Conservation (phyloP, 495 filamentous ascomycete species). For the Neurospora sp. region DNA sequence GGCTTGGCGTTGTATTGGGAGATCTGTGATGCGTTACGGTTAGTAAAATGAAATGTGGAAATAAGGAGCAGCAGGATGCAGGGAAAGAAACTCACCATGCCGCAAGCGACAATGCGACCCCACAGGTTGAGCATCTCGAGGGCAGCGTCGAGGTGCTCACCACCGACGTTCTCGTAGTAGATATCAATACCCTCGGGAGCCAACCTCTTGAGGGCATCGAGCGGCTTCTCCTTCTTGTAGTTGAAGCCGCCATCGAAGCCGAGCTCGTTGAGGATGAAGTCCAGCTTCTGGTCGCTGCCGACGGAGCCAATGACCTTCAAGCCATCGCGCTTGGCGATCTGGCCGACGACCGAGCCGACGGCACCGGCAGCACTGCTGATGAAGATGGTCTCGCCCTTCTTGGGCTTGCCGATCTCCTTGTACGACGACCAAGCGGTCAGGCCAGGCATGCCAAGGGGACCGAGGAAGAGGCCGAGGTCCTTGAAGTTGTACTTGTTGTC, state of each 20-base stretch:
- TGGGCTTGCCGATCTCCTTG: conserved; percentile 74
- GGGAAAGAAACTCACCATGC: conserved; percentile 27
- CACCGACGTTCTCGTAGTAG: conserved; percentile 93
- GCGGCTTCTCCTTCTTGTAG: conserved; percentile 54
- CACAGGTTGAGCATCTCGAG: conserved; percentile 56
- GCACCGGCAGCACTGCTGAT: conserved; percentile 74
- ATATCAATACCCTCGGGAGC: conserved; percentile 84
- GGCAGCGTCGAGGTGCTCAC: conserved; percentile 74
- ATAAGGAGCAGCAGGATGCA: not conserved
- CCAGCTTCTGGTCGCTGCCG: conserved; percentile 57
- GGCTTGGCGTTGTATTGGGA: conserved; percentile 64
- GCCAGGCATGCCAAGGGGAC: conserved; percentile 80
- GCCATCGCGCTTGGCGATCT: conserved; percentile 80
- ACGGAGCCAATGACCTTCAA: conserved; percentile 65
- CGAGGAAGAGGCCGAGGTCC: conserved; percentile 55
- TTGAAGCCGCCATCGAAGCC: conserved; percentile 66
- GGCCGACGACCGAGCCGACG: conserved; percentile 76
- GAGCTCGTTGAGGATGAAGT: conserved; percentile 55
- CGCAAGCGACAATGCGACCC: conserved; percentile 57
- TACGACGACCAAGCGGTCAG: conserved; percentile 74
- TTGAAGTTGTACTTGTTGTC: conserved; percentile 50
- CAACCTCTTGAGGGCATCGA: conserved; percentile 60
- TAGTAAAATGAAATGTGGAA: conserved; percentile 1
- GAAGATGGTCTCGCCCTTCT: conserved; percentile 84
- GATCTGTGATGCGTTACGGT: conserved; percentile 41